phyloP scores from a whole-genome alignment of 2,329 filamentous ascomycete genomes.

The Lasiodiplodia theobromae region DNA sequence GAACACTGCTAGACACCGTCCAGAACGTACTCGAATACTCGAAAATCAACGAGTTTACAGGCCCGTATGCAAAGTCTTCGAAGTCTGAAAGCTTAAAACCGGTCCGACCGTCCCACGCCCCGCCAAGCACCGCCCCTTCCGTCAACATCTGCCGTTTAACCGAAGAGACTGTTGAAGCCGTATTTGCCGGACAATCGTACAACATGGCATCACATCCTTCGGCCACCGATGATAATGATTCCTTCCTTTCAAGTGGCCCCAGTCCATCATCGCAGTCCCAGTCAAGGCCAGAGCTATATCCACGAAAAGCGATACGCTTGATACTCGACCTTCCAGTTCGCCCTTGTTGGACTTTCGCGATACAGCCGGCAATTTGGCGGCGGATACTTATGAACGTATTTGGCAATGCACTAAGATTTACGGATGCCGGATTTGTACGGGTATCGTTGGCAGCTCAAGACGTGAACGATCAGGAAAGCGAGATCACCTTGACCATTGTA shows the following conservation, averaged over 20 bases:
- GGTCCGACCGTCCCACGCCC: background rate
- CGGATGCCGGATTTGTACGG: constrained; percentile 35
- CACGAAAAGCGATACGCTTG: constrained; percentile 39
- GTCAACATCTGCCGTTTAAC: constrained; percentile 45
- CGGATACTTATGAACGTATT: constrained; percentile 69
- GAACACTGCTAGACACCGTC: constrained; percentile 52
- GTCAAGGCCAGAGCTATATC: no score
- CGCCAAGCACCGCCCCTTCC: background rate
- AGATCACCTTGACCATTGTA: constrained; percentile 40
- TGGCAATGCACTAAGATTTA: constrained; percentile 69
- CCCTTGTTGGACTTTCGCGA: constrained; percentile 58
- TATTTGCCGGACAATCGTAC: constrained; percentile 30
- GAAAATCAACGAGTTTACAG: constrained; percentile 44
- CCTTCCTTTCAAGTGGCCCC: background rate
- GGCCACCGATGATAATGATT: background rate
- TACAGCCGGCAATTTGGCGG: constrained; percentile 59
- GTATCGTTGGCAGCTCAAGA: background rate
- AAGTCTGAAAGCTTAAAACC: background rate
- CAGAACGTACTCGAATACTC: constrained; percentile 41
- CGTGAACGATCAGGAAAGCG: background rate
- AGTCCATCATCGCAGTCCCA: background rate
- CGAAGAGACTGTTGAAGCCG: constrained; percentile 47
- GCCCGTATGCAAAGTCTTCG: background rate
- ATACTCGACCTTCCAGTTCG: constrained; percentile 60
- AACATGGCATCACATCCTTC: background rate